A percentile compares a stretch with the other conserved stretches of the same genome.
Evolutionary conservation across 345 rosid genomes (phyloP).

Genomic region (Pseudoturritis turrita): DNA sequence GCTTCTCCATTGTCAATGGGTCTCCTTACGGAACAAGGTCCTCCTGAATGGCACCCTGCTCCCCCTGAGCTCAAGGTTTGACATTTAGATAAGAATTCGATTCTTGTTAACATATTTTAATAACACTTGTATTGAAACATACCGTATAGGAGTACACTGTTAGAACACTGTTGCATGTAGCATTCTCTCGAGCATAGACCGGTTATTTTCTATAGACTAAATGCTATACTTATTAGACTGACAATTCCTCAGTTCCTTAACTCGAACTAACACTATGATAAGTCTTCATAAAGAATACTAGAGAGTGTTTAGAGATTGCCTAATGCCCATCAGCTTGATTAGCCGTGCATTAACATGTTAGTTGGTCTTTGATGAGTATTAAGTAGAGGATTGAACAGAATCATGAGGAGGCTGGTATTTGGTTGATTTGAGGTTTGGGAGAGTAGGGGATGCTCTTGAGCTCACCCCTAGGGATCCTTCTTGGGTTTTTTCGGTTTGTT

Average conservation of each 20-base stretch:
- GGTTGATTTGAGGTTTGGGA: not conserved
- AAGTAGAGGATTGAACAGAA: not conserved
- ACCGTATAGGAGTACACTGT: not conserved
- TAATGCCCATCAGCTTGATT: not conserved
- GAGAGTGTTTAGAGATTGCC: not conserved
- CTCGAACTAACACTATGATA: not conserved
- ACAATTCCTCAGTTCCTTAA: not conserved
- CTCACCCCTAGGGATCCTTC: not conserved
- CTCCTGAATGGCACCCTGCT: constrained; percentile 99
- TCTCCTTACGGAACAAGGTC: constrained; percentile 79
- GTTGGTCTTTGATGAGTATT: not conserved
- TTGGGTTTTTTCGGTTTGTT: not conserved
- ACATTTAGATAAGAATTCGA: not conserved
- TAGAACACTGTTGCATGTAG: not conserved
- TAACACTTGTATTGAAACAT: not conserved
- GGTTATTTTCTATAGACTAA: not conserved
- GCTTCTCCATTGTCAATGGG: constrained; percentile 96
- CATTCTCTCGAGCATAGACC: not conserved
- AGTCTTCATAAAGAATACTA: not conserved
- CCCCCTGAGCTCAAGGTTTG: constrained; percentile 73
- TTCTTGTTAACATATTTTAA: not conserved
- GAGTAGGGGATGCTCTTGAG: not conserved
- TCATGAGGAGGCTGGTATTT: not conserved
- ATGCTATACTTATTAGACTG: not conserved
- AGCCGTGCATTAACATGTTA: not conserved